Conservation (phyloP, 2,329 filamentous ascomycete genomes). For the Huntiella moniliformis region DNA sequence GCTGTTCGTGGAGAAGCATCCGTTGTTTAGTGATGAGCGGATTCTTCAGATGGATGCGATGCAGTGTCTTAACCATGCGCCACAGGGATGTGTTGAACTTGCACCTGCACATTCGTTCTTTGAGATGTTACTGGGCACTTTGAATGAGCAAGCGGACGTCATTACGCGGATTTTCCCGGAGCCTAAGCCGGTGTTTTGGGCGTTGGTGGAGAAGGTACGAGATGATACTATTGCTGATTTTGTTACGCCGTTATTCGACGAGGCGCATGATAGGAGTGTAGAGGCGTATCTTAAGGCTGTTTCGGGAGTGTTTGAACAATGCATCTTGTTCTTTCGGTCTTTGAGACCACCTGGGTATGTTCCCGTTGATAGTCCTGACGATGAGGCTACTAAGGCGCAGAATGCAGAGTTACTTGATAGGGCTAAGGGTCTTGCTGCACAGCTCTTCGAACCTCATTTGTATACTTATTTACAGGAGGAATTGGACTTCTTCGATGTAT, state of each 20-base stretch:
- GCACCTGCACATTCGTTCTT: slow-evolving; percentile 73
- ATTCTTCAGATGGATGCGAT: slow-evolving; percentile 49
- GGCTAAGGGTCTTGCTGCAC: slow-evolving; percentile 46
- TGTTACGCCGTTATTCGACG: slow-evolving; percentile 67
- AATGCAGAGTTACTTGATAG: slow-evolving; percentile 22
- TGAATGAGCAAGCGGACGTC: slow-evolving; percentile 65
- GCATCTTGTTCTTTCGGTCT: slow-evolving; percentile 54
- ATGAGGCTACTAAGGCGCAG: not conserved
- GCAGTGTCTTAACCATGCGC: slow-evolving; percentile 59
- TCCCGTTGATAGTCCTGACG: not conserved
- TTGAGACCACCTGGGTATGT: slow-evolving; percentile 26
- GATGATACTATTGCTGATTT: slow-evolving; percentile 80
- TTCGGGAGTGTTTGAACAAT: slow-evolving; percentile 75
- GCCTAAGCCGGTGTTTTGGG: slow-evolving; percentile 50
- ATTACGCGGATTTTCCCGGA: slow-evolving; percentile 71
- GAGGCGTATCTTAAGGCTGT: slow-evolving; percentile 70
- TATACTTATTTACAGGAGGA: slow-evolving; percentile 87
- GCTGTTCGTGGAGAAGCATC: slow-evolving; percentile 75
- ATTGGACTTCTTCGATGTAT: slow-evolving; percentile 62
- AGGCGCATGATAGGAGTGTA: slow-evolving; percentile 58
- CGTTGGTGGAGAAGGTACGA: slow-evolving; percentile 63
- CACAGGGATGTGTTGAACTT: slow-evolving; percentile 50
- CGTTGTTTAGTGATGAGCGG: slow-evolving; percentile 56
- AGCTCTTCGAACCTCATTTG: slow-evolving; percentile 79
- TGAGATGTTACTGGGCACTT: slow-evolving; percentile 48